Evolutionary conservation across 139 green algal genomes (phyloP).

Genomic region (Chloropicon primus): DNA sequence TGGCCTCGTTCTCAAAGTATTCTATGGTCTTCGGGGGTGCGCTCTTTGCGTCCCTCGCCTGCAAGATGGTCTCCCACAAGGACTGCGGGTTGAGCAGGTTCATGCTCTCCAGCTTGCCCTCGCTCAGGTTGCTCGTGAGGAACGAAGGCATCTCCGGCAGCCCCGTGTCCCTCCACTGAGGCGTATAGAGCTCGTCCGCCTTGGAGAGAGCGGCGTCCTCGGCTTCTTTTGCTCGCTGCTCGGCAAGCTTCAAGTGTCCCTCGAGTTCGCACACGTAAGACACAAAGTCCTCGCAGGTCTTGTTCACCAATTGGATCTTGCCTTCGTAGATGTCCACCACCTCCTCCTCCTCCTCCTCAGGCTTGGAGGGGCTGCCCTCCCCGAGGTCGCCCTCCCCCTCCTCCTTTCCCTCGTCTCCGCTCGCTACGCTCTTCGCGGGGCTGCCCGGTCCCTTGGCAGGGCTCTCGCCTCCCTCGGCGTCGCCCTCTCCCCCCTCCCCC

Average conservation of each 20-base stretch:
- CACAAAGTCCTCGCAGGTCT: neutral
- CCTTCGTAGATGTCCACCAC: neutral
- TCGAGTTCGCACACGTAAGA: neutral
- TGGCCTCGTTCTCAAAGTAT: conserved; percentile 30
- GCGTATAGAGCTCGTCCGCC: conserved; percentile 15
- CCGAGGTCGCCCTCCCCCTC: neutral
- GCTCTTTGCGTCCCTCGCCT: conserved; percentile 24
- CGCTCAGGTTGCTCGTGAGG: conserved; percentile 22
- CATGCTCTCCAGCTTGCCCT: conserved; percentile 8
- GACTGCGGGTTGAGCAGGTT: conserved; percentile 11
- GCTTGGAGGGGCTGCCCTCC: neutral
- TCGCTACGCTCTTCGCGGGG: neutral
- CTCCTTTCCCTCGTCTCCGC: neutral
- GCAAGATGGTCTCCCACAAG: conserved; percentile 3
- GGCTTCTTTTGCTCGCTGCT: neutral
- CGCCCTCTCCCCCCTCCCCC: neutral
- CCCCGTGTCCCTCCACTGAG: conserved; percentile 37
- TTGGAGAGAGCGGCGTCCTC: neutral
- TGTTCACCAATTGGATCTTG: neutral
- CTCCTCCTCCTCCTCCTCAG: neutral
- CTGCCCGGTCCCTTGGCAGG: neutral
- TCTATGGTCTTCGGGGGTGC: conserved; percentile 33
- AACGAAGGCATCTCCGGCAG: conserved; percentile 34
- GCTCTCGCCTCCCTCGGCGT: neutral
- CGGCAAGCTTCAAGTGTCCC: neutral